These are phyloP conservation scores for Sordaria brevicollis DNA, from an alignment of 495 filamentous ascomycete genomes.

Conservation along the genomic window DNA sequence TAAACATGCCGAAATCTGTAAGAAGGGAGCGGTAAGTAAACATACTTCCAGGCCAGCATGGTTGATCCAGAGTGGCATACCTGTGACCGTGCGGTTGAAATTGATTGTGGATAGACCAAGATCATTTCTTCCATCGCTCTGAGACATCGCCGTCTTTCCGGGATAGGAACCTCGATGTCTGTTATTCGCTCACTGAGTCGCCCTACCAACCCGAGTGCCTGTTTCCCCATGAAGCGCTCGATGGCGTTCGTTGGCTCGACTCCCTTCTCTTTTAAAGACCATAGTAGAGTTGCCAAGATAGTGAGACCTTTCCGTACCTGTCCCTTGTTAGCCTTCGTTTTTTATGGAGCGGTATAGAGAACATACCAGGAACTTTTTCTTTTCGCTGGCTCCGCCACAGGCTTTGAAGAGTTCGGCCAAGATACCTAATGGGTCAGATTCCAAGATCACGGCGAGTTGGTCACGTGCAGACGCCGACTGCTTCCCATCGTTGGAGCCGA, in stretches of 20 bases:
- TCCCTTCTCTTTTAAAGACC: slow-evolving; percentile 34
- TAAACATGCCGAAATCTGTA: slow-evolving; percentile 74
- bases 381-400: slow-evolving; percentile 56
- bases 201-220: slow-evolving; percentile 82
- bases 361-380: slow-evolving; percentile 41
- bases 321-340: slow-evolving; percentile 9
- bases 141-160: slow-evolving; percentile 65
- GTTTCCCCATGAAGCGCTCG: slow-evolving; percentile 75
- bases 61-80: slow-evolving; percentile 33
- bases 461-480: neutral
- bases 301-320: slow-evolving; percentile 54
- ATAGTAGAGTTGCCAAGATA: slow-evolving; percentile 54
- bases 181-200: slow-evolving; percentile 75
- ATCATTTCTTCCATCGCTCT: slow-evolving; percentile 85
- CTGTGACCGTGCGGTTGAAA: slow-evolving; percentile 75
- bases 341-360: neutral
- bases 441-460: slow-evolving; percentile 55
- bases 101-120: slow-evolving; percentile 53
- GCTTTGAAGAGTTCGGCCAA: slow-evolving; percentile 78
- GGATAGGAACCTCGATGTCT: slow-evolving; percentile 41
- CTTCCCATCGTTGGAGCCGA: slow-evolving; percentile 12
- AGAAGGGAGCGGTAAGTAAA: neutral
- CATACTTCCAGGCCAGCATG: neutral
- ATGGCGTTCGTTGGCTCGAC: slow-evolving; percentile 45
- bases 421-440: slow-evolving; percentile 62